These are phyloP conservation scores for Oryza rufipogon DNA, from an alignment of 176 grass and related monocot genomes.

Conservation along the genomic window DNA sequence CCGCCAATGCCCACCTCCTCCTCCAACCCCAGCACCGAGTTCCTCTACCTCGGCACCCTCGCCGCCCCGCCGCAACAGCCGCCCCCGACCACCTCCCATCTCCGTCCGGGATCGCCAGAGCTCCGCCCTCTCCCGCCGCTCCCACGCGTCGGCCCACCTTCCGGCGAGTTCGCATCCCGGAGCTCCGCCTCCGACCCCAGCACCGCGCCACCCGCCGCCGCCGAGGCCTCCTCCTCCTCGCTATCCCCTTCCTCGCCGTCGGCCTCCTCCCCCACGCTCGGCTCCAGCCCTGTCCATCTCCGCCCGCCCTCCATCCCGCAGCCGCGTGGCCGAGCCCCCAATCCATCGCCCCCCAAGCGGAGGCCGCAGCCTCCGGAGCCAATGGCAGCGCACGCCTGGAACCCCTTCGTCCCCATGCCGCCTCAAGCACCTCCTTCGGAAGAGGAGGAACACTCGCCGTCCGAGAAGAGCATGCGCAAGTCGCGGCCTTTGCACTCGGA, in stretches of 20 bases:
- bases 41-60: slow-evolving; percentile 66
- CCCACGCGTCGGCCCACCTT: slow-evolving; percentile 45
- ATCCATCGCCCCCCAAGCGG: slow-evolving; percentile 43
- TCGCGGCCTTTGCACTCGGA: slow-evolving; percentile 63
- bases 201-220: slow-evolving; percentile 34
- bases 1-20: slow-evolving; percentile 63
- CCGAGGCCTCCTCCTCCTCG: slow-evolving; percentile 40
- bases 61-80: slow-evolving; percentile 21
- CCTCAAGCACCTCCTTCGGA: not conserved
- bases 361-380: slow-evolving; percentile 16
- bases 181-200: slow-evolving; percentile 42
- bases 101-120: slow-evolving; percentile 49
- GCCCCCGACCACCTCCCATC: not conserved
- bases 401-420: slow-evolving; percentile 40
- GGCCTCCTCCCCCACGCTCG: slow-evolving; percentile 46
- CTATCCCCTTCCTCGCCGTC: slow-evolving; percentile 46
- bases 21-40: slow-evolving; percentile 59
- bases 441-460: not conserved
- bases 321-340: slow-evolving; percentile 45
- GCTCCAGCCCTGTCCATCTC: slow-evolving; percentile 51
- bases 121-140: slow-evolving; percentile 67
- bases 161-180: slow-evolving; percentile 54
- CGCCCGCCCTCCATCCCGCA: slow-evolving; percentile 49
- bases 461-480: slow-evolving; percentile 35
- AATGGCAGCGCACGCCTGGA: slow-evolving; percentile 35